phyloP scores from a whole-genome alignment of 192 early-diverging fungal species.

The Backusella circina region DNA sequence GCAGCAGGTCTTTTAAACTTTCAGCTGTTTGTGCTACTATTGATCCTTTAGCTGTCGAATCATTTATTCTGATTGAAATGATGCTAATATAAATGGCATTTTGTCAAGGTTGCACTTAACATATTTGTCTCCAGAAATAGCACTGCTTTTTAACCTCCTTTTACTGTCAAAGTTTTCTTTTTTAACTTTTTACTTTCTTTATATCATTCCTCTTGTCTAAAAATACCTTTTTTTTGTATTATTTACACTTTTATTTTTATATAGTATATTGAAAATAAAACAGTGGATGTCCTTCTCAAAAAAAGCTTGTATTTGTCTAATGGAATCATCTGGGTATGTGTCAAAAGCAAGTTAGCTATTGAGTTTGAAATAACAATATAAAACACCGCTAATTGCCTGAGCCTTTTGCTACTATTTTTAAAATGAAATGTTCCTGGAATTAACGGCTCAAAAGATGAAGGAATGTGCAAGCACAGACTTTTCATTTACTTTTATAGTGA shows the following conservation, averaged over 20 bases:
- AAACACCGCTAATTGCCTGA: background rate
- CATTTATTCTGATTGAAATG: conserved; percentile 5
- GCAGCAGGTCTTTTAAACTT: background rate
- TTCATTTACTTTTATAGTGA: background rate
- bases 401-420: background rate
- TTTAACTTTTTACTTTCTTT: background rate
- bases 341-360: background rate
- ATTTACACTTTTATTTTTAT: no score
- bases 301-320: background rate
- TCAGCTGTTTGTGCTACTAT: background rate
- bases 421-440: background rate
- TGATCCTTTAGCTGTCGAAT: background rate
- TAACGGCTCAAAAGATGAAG: background rate
- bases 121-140: background rate
- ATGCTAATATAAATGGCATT: background rate
- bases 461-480: background rate
- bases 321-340: background rate
- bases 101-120: background rate
- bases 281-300: background rate
- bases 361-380: background rate
- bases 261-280: no score
- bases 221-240: no score
- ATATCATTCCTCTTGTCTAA: background rate
- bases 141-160: background rate
- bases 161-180: background rate